Conservation (phyloP, 176 grass and related monocot genomes). For the Phragmites australis region DNA sequence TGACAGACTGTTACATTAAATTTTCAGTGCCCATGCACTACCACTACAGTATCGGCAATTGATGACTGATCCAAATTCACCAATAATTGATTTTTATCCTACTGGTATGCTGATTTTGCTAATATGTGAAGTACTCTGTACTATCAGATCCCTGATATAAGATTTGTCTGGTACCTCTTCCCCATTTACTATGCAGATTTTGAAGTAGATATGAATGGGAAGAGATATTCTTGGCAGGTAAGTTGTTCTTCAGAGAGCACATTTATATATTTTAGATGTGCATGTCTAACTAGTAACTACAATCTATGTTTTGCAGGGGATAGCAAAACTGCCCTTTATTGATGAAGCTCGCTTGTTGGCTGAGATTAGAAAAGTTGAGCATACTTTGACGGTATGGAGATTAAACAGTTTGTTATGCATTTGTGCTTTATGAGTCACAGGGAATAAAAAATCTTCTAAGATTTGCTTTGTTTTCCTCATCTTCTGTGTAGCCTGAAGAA, state of each 20-base stretch:
- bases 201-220: conserved; percentile 99
- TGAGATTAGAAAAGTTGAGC: conserved; percentile 93
- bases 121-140: conserved; percentile 2
- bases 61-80: conserved; percentile 76
- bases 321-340: conserved; percentile 97
- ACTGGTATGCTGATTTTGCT: conserved; percentile 55
- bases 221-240: conserved; percentile 98
- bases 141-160: conserved; percentile 8
- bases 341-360: conserved; percentile 79
- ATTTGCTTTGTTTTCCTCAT: conserved; percentile 34
- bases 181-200: conserved; percentile 65
- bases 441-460: conserved; percentile 19
- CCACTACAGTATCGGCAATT: conserved; percentile 74
- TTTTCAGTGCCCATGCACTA: conserved; percentile 87
- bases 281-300: conserved; percentile 34
- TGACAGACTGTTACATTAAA: conserved; percentile 29
- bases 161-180: conserved; percentile 2
- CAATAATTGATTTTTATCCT: conserved; percentile 98
- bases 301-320: conserved; percentile 58
- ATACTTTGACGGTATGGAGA: conserved; percentile 79
- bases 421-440: conserved; percentile 23
- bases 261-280: conserved; percentile 30
- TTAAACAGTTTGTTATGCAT: conserved; percentile 8
- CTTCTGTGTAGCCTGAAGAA: conserved; percentile 79
- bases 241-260: conserved; percentile 3